Evolutionary conservation across 805 yeast genomes (phyloP).

Genomic region (Dipodascus albidus): DNA sequence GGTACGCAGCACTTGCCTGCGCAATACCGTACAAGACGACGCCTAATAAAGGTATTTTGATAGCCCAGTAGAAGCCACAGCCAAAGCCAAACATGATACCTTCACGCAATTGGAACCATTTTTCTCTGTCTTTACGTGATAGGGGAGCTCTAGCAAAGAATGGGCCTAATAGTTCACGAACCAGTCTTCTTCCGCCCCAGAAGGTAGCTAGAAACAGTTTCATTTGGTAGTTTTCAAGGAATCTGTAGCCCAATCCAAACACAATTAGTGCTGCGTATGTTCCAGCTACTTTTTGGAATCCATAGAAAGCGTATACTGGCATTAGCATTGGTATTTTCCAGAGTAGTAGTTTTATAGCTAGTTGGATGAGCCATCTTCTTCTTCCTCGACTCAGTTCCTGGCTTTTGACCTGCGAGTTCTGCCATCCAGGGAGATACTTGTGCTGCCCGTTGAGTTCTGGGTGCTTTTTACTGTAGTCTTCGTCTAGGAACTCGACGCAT

Average conservation of each 20-base stretch:
- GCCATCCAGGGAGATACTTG: neutral
- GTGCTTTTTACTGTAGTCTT: conserved; percentile 28
- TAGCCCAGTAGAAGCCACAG: conserved; percentile 32
- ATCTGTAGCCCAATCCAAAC: conserved; percentile 24
- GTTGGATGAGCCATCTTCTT: conserved; percentile 2
- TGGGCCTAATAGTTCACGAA: conserved; percentile 37
- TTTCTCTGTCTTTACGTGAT: conserved; percentile 28
- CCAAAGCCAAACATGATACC: conserved; percentile 50
- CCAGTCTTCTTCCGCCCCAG: conserved; percentile 36
- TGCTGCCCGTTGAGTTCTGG: conserved; percentile 23
- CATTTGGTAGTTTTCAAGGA: conserved; percentile 28
- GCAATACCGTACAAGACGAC: conserved; percentile 41
- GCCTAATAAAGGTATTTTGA: conserved; percentile 36
- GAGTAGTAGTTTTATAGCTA: neutral
- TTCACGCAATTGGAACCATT: conserved; percentile 42
- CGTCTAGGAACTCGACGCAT: conserved; percentile 29
- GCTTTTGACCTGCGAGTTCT: conserved; percentile 2
- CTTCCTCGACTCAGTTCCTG: conserved; percentile 3
- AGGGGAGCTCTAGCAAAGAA: conserved; percentile 39
- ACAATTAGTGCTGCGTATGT: conserved; percentile 32
- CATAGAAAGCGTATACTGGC: conserved; percentile 33
- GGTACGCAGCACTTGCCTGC: conserved; percentile 40
- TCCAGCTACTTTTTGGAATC: conserved; percentile 36
- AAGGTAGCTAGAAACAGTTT: conserved; percentile 32
- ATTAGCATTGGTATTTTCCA: conserved; percentile 29